Base-by-base conservation (phyloP, 2,329 filamentous ascomycete genomes). In the Cordyceps farinosa region DNA sequence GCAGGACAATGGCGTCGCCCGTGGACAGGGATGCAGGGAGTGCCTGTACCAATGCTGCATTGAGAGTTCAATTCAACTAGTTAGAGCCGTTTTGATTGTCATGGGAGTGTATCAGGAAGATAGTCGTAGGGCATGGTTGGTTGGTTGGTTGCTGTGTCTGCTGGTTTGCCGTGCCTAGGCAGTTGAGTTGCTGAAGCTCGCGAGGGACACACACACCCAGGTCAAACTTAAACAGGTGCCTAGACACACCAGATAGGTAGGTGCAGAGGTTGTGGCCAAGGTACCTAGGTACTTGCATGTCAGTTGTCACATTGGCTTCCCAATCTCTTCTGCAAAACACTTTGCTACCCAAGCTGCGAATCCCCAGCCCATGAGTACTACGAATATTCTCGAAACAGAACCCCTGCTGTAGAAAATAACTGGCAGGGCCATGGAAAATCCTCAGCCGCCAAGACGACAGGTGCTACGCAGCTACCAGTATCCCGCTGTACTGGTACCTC, bases 311-410 rank as follows among this genome's bases (percentile, higher is more conserved):
- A 32, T 55, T 54, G 13, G 5, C 38, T n/a, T 44, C 11, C 10
- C 30, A 45, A 57, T 47, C 29, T 45, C 30, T 45, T 47, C 42
- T 57, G 42, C 54, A 57, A 57, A 47, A 47, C 54, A 57, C 47
- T n/a, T 47, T 29, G 40, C 40, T 56, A 47, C 40, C 40, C 54
- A 36, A 27, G 53, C 17, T 15, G 13, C 53, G 27, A 55, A 42
- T 55, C 22, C 52, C 34, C 11, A 36, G 34, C 8, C 34, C 22
- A 22, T 22, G 22, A 22, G 22, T 22, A 22, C 22, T 22, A 8
- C 7, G 34, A 10, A 38, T 8, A 38, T 38, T 38, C 9, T 10
- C 34, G 9, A 10, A 8, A 10, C 34, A 11, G 8, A 38, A 38
- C 13, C 40, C 17, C 40, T 44, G 40, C 13, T 5, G 22, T 22